Evolutionary conservation across 176 grass and related monocot genomes (phyloP), one percentile per base, ranked within the genome.

Genomic region (Aegilops speltoides): DNA sequence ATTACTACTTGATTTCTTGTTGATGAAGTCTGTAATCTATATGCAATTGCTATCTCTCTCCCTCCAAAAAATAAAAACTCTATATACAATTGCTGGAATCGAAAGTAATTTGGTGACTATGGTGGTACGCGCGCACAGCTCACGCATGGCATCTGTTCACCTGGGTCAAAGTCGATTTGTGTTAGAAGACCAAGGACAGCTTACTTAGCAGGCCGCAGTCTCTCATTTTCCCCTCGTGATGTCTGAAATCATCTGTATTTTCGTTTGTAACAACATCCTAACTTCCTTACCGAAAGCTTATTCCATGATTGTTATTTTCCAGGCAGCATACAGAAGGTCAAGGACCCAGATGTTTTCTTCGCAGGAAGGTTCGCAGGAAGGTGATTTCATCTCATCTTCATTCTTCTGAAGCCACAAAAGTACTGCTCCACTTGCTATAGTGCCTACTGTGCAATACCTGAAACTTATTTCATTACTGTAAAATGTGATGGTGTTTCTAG

Each of bases 321-420:
- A 96, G 92, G 88, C 73, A 85, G 94, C 89, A 87, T 84, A 33
- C 80, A 91, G 72, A 90, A 93, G 85, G 83, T 92, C 76, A 87
- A 81, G 43, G 89, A 82, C 37, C 86, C 92, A 85, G 71, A 87
- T 80, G 94, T 96, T 82, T 93, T 94, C 86, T 94, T 96, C 70
- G 88, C 92, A 57, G 96, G 92, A 89, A 98, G 91, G 93, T 94
- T 96, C 69, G 88, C 92, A 56, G 96, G 92, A 89, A 98, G 91
- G 93, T 96, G 82, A 57, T 36, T 75, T 69, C 57, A 26, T 77
- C 36, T 80, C 59, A 34, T 45, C 64, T 73, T 14, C 28, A 46
- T 86, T 31, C 54, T 11, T 77, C 31, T 24, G 61, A 46, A 72
- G 40, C 71, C 28, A n/a, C 14, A 33, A 60, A 0, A 57, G 20